Percentiles rank a stretch among this genome's conserved stretches.
phyloP scores from a whole-genome alignment of 345 rosid genomes.

The Bruguiera gymnorhiza region DNA sequence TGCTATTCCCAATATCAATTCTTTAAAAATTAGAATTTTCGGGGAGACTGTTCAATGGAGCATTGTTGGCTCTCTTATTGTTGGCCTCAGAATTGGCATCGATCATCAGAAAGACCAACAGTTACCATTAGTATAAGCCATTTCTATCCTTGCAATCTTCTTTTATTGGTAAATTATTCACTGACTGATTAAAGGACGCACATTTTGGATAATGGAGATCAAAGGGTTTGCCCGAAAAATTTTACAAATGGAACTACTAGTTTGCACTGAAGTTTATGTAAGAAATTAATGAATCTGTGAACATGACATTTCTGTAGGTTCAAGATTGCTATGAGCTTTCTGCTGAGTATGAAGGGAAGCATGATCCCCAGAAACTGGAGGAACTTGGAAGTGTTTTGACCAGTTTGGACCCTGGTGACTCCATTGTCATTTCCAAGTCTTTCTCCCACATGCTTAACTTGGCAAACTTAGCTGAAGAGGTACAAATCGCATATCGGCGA shows the following conservation, averaged over 20 bases:
- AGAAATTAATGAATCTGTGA: neutral
- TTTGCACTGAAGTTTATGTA: neutral
- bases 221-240: no score
- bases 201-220: neutral
- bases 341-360: slow-evolving; percentile 78
- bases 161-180: no score
- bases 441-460: slow-evolving; percentile 96
- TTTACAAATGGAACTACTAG: no score
- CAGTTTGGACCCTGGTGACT: slow-evolving; percentile 87
- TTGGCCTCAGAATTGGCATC: no score
- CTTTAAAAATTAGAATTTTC: no score
- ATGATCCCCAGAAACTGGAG: slow-evolving; percentile 64
- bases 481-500: slow-evolving; percentile 86
- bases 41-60: no score
- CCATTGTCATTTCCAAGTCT: slow-evolving; percentile 76
- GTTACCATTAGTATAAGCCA: no score
- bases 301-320: slow-evolving; percentile 36
- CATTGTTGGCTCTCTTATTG: no score
- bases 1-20: no score
- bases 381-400: slow-evolving; percentile 77
- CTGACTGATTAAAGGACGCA: neutral
- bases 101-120: no score
- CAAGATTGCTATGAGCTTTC: slow-evolving; percentile 90
- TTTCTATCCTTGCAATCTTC: no score
- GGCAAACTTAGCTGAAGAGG: slow-evolving; percentile 98